phyloP scores from a whole-genome alignment of 176 grass and related monocot species.

The Rhynchospora breviuscula region DNA sequence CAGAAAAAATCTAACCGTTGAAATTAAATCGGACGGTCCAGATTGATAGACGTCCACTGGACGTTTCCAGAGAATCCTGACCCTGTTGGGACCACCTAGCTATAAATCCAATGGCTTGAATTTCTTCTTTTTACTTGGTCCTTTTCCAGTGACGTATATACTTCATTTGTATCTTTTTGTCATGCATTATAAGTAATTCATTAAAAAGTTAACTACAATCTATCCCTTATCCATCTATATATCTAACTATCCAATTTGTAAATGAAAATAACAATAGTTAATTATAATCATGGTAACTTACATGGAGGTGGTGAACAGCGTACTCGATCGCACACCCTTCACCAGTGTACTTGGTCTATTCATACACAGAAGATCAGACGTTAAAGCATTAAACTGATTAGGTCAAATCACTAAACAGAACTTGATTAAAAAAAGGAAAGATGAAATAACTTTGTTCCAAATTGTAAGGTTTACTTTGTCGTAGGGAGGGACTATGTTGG shows the following conservation, averaged over 20 bases:
- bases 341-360: conserved; percentile 38
- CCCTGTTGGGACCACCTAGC: too few species aligned
- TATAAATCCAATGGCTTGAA: too few species aligned
- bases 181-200: too few species aligned
- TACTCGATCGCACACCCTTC: conserved; percentile 56
- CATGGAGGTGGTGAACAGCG: conserved; percentile 56
- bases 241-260: not conserved
- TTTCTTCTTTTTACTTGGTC: too few species aligned
- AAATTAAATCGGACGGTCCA: too few species aligned
- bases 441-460: not conserved
- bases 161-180: too few species aligned
- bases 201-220: too few species aligned
- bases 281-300: not conserved
- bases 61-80: too few species aligned
- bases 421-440: not conserved
- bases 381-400: not conserved
- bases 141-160: too few species aligned
- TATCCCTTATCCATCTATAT: too few species aligned
- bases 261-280: not conserved
- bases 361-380: not conserved
- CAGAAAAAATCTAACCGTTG: too few species aligned
- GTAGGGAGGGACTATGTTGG: conserved; percentile 48
- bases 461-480: conserved; percentile 37
- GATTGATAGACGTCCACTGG: too few species aligned
- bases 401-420: not conserved